Base-by-base conservation (phyloP, 2,329 filamentous ascomycete species). In the Aspergillus transmontanensis region DNA sequence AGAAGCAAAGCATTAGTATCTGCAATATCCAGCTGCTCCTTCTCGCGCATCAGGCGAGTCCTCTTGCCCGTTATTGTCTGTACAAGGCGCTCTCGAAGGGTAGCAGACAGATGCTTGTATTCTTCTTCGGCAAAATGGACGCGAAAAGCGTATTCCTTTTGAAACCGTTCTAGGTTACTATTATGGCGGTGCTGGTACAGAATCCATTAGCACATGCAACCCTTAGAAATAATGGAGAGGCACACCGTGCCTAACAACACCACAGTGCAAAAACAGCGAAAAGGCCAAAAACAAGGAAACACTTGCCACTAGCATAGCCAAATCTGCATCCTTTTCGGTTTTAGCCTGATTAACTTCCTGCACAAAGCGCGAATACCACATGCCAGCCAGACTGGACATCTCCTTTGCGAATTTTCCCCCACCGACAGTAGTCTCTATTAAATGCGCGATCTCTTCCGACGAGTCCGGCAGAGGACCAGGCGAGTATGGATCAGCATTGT, bases 321-420 rank as follows among this genome's bases (percentile, higher is more conserved):
- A 81, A 71, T 94, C 89, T 67, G 91, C 89, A 81, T 99, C 95
- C 70, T 92, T 87, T 72, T 92, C 87, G 78, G 98, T 94, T 68
- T 97, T 89, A 9, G 93, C 86, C 76, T 96, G 90, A 75, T 97
- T 96, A 59, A 97, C 87, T 65, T 94, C 89, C 69, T 92, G 87
- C 23, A 95, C 88, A 81, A 96, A 98, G 69, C 92, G 89, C 63
- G 90, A 86, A 76, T 97, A 97, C 73, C 90, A 88, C 72, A 89
- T 92, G 1, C 95, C 95, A 39, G 93, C 85, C 69, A 87, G 77
- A 36, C 83, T 83, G 50, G 82, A 80, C 74, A 86, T 87, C 69
- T 89, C 93, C 80, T 91, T 90, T 59, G 90, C 92, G 75, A 73
- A 91, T 79, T 72, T 86, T 85, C 79, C 86, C 12, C 82, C 82